These are phyloP conservation scores for Aeschynomene evenia DNA, from an alignment of 306 rosid species.

Conservation along the genomic window DNA sequence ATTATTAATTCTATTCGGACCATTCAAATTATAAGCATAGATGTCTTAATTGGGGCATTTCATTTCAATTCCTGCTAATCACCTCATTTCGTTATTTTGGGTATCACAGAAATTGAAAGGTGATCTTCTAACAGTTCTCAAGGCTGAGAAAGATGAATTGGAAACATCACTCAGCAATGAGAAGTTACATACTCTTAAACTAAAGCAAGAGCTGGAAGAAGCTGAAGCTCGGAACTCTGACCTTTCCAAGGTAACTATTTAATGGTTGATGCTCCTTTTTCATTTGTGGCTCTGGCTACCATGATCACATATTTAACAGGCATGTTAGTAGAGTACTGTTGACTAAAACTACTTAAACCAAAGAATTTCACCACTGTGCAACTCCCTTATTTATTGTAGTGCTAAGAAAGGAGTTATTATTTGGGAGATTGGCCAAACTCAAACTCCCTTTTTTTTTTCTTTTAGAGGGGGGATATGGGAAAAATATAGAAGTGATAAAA, in stretches of 20 bases:
- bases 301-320: conserved; percentile 1
- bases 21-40: conserved; percentile 12
- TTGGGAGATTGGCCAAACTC: background rate
- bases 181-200: conserved; percentile 57
- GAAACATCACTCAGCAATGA: conserved; percentile 73
- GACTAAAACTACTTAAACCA: background rate
- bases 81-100: conserved; percentile 23
- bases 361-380: conserved; percentile 6
- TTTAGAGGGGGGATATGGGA: background rate
- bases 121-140: conserved; percentile 52
- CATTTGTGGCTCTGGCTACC: conserved; percentile 4
- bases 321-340: background rate
- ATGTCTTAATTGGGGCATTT: conserved; percentile 17
- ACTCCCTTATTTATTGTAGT: background rate
- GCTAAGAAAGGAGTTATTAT: background rate
- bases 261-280: background rate
- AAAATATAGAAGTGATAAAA: background rate
- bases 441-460: background rate
- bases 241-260: conserved; percentile 67
- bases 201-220: conserved; percentile 72
- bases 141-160: conserved; percentile 75
- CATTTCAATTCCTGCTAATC: background rate
- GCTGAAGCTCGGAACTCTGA: conserved; percentile 68
- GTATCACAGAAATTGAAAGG: conserved; percentile 57
- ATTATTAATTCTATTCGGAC: background rate